Evolutionary conservation across 1,284 basidiomycete genomes (phyloP).

Genomic region (Trametes polyzona): DNA sequence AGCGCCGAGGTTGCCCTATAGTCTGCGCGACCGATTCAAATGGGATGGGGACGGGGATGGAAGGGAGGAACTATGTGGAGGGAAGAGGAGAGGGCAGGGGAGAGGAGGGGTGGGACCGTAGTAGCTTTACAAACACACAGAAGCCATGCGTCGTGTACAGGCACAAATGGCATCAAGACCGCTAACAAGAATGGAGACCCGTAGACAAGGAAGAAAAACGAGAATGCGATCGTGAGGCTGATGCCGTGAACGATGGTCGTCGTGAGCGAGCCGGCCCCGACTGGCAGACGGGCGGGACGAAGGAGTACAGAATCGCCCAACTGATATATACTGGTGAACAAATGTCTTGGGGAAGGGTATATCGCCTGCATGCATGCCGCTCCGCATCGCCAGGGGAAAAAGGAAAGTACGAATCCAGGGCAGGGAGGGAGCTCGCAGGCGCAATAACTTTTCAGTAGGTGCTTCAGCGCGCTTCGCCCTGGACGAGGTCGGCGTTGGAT

Average conservation of each 20-base stretch:
- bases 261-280: no score
- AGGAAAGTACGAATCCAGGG: not conserved
- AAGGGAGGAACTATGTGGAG: not conserved
- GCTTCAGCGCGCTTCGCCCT: conserved; percentile 23
- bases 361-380: conserved; percentile 5
- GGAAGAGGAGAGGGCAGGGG: not conserved
- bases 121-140: conserved; percentile 16
- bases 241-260: no score
- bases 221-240: no score
- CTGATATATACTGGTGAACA: conserved; percentile 13
- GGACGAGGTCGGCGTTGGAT: conserved; percentile 2
- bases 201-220: not conserved
- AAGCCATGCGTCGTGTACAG: conserved; percentile 6
- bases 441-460: conserved; percentile 2
- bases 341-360: conserved; percentile 7
- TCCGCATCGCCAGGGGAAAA: no score
- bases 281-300: conserved; percentile 14
- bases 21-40: no score
- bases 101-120: not conserved
- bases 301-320: conserved; percentile 11
- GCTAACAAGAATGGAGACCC: not conserved
- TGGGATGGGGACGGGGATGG: no score
- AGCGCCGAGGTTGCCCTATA: no score
- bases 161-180: conserved; percentile 6
- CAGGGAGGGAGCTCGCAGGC: not conserved